phyloP scores from a whole-genome alignment of 495 filamentous ascomycete genomes.

The Penicillium dipodomyicola region DNA sequence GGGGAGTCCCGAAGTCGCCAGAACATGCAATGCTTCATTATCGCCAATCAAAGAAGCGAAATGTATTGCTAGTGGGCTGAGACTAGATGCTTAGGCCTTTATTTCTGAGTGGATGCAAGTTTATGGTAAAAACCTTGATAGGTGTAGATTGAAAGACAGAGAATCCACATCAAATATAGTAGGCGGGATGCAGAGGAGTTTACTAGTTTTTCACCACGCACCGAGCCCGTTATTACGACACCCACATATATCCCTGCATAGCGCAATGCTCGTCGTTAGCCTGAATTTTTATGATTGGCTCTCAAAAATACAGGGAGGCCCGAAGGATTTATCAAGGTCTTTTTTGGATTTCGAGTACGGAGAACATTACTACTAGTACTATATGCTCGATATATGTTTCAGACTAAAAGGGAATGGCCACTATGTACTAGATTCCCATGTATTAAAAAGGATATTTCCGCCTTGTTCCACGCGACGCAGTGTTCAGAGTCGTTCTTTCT shows the following conservation, averaged over 20 bases:
- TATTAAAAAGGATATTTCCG: constrained; percentile 1
- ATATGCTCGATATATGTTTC: neutral
- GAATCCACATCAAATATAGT: neutral
- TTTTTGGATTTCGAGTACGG: neutral
- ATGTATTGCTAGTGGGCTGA: neutral
- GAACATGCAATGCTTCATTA: neutral
- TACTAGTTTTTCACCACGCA: neutral
- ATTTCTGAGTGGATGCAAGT: neutral
- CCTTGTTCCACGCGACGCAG: neutral
- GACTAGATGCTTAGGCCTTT: neutral
- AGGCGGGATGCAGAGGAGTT: neutral
- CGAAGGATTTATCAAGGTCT: neutral
- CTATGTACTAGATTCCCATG: neutral
- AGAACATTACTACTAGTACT: neutral
- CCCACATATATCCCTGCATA: constrained; percentile 3
- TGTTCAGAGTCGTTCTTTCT: neutral
- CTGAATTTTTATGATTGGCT: constrained; percentile 2
- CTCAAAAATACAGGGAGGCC: neutral
- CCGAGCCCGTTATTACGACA: constrained; percentile 6
- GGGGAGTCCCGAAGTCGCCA: neutral
- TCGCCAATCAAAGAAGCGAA: neutral
- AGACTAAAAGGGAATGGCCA: neutral
- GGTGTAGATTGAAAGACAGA: neutral
- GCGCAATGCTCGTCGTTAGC: neutral
- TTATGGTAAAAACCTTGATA: neutral